Conservation (phyloP, 2,329 filamentous ascomycete genomes). For the Verticillium isaacii region DNA sequence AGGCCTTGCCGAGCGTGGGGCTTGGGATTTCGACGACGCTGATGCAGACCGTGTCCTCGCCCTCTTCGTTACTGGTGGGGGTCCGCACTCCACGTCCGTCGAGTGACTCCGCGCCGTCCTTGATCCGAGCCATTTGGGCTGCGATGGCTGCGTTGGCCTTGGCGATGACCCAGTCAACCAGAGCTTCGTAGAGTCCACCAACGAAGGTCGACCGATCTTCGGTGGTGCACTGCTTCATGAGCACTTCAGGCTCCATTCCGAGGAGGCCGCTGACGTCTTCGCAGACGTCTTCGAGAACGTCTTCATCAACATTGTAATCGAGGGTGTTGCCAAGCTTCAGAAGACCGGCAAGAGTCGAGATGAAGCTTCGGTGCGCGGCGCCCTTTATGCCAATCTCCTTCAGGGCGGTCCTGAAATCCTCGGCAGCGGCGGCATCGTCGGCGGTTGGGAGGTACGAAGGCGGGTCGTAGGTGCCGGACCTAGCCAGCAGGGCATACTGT, state of each 20-base stretch:
- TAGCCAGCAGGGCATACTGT: slow-evolving; percentile 72
- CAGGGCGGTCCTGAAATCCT: slow-evolving; percentile 83
- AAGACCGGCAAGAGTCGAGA: slow-evolving; percentile 80
- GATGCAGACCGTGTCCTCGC: slow-evolving; percentile 79
- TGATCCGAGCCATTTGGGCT: slow-evolving; percentile 64
- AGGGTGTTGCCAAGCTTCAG: slow-evolving; percentile 89
- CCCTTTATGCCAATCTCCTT: slow-evolving; percentile 95
- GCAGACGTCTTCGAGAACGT: slow-evolving; percentile 78
- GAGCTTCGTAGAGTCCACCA: slow-evolving; percentile 82
- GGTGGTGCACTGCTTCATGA: slow-evolving; percentile 74
- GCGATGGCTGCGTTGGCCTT: slow-evolving; percentile 86
- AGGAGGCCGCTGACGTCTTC: slow-evolving; percentile 86
- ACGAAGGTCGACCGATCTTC: slow-evolving; percentile 81
- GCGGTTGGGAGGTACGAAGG: slow-evolving; percentile 87
- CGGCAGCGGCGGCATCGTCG: slow-evolving; percentile 86
- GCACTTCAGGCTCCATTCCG: slow-evolving; percentile 79
- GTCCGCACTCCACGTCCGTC: slow-evolving; percentile 59
- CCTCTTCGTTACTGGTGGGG: slow-evolving; percentile 65
- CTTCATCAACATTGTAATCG: slow-evolving; percentile 78
- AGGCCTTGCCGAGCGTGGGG: slow-evolving; percentile 75
- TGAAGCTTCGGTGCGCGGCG: slow-evolving; percentile 71
- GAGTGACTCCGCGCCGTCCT: slow-evolving; percentile 61
- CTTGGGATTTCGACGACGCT: slow-evolving; percentile 84
- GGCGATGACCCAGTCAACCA: slow-evolving; percentile 90
- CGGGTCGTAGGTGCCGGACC: slow-evolving; percentile 79